phyloP scores from a whole-genome alignment of 306 rosid species.

The Mucuna pruriens region DNA sequence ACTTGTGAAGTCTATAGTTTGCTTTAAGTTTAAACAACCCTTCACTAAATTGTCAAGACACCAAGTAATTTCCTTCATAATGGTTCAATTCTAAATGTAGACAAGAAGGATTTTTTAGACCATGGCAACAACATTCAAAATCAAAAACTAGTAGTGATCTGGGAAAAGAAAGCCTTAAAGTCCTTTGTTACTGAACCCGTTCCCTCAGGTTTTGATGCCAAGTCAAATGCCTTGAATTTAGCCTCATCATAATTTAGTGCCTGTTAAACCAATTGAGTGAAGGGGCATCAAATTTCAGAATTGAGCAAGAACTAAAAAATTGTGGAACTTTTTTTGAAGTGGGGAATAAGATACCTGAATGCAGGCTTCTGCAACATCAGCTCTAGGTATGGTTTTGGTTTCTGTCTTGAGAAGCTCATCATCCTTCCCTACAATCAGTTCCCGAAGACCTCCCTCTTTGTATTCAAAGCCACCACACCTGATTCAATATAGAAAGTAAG shows the following conservation, averaged over 20 bases:
- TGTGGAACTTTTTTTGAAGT: not conserved
- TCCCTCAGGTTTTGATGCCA: constrained; percentile 83
- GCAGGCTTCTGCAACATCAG: constrained; percentile 86
- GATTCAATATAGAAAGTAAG: constrained; percentile 12
- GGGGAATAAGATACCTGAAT: constrained; percentile 59
- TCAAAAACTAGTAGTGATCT: constrained; percentile 65
- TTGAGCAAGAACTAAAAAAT: not conserved
- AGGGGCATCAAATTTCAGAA: not conserved
- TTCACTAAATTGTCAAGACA: constrained; percentile 13
- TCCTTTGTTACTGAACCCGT: constrained; percentile 68
- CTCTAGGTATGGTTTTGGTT: constrained; percentile 71
- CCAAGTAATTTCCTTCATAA: constrained; percentile 7
- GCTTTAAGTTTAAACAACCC: not conserved
- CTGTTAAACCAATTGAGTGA: constrained; percentile 41
- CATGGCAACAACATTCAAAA: not conserved
- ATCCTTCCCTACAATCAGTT: constrained; percentile 74
- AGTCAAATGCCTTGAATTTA: constrained; percentile 70
- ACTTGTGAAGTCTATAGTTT: constrained; percentile 22
- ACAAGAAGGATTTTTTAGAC: not conserved
- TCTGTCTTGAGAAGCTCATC: constrained; percentile 84
- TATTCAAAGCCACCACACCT: constrained; percentile 93
- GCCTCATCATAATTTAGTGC: constrained; percentile 80
- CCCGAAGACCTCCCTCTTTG: constrained; percentile 72
- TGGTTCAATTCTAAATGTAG: not conserved
- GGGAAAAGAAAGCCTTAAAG: constrained; percentile 80